Percentiles rank a stretch among this genome's conserved stretches.
These are phyloP conservation scores for Rubroboletus satanas DNA, from an alignment of 768 basidiomycete species.

Conservation along the genomic window DNA sequence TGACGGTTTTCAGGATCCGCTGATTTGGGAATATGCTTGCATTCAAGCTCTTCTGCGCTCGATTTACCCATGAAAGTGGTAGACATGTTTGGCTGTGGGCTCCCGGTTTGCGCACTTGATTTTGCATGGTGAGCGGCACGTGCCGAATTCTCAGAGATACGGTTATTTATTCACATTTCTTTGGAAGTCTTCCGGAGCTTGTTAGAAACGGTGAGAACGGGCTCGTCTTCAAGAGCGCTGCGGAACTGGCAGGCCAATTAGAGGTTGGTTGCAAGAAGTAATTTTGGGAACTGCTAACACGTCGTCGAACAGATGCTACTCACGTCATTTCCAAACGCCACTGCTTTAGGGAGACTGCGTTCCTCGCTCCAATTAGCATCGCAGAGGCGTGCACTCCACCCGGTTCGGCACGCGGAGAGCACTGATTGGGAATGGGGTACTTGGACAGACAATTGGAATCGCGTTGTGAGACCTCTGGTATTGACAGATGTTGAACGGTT, in stretches of 20 bases:
- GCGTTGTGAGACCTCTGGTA: conserved; percentile 57
- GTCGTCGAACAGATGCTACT: conserved; percentile 47
- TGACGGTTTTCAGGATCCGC: conserved; percentile 64
- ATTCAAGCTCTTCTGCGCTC: conserved; percentile 83
- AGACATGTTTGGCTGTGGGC: conserved; percentile 97
- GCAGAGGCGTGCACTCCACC: conserved; percentile 21
- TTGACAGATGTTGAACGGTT: conserved; percentile 29
- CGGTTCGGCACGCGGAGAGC: conserved; percentile 18
- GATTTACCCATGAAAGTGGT: conserved; percentile 99
- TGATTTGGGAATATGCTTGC: conserved; percentile 87
- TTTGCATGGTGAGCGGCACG: conserved; percentile 69
- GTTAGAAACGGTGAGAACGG: conserved; percentile 86
- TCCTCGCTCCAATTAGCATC: conserved; percentile 42
- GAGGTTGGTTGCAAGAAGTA: conserved; percentile 35
- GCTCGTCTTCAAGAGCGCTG: conserved; percentile 63
- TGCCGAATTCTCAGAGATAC: neutral
- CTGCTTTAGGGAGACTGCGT: conserved; percentile 48
- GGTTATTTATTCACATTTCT: conserved; percentile 1
- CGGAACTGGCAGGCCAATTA: conserved; percentile 68
- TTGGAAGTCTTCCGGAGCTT: conserved; percentile 72
- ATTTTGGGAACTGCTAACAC: neutral
- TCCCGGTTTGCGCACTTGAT: conserved; percentile 88
- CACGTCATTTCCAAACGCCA: conserved; percentile 54
- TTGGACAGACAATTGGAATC: conserved; percentile 87
- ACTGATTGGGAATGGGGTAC: conserved; percentile 57